Percentiles rank a stretch among this genome's conserved stretches.
These are phyloP conservation scores for Maudiozyma pseudohumilis DNA, from an alignment of 805 yeast genomes.

Conservation along the genomic window DNA sequence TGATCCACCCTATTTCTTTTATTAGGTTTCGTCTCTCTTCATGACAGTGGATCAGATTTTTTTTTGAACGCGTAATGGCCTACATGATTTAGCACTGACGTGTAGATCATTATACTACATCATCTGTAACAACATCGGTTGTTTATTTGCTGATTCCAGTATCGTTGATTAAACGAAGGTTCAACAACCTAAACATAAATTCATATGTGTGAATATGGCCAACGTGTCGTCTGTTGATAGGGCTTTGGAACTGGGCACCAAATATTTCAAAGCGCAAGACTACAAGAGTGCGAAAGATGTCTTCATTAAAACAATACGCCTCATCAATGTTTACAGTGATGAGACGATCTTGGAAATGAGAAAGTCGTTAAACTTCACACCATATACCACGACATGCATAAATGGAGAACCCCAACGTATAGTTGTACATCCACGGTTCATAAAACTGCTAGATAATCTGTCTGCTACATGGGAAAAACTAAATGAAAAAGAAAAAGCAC, in stretches of 20 bases:
- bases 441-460: slow-evolving; percentile 20
- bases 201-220: no score
- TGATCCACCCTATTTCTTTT: no score
- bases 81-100: no score
- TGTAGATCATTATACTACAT: no score
- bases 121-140: no score
- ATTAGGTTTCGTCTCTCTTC: no score
- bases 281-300: slow-evolving; percentile 19
- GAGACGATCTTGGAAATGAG: slow-evolving; percentile 12
- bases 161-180: no score
- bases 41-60: no score
- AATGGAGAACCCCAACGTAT: neutral
- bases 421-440: slow-evolving; percentile 20
- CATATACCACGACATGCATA: slow-evolving; percentile 3
- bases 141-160: no score
- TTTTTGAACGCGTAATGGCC: no score
- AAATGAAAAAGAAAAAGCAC: slow-evolving; percentile 16
- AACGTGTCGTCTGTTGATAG: slow-evolving; percentile 12
- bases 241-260: slow-evolving; percentile 23
- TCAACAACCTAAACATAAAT: no score
- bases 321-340: slow-evolving; percentile 19
- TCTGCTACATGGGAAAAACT: slow-evolving; percentile 24
- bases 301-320: slow-evolving; percentile 20
- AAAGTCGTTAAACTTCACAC: neutral
- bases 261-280: slow-evolving; percentile 18